phyloP scores from a whole-genome alignment of 306 rosid species.

The Prunus salicina region DNA sequence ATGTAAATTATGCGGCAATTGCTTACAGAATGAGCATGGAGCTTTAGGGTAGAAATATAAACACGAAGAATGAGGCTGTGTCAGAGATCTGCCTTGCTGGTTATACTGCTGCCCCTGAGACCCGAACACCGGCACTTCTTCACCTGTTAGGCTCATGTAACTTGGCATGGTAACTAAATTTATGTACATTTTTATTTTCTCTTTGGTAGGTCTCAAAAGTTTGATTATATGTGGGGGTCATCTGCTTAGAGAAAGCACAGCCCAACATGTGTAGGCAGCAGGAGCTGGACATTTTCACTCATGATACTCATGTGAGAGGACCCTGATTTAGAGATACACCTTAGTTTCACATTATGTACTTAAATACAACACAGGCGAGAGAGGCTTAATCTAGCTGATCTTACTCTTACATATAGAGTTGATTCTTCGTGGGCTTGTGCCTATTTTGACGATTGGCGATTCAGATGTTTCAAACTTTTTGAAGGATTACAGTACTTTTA shows the following conservation, averaged over 20 bases:
- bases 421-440: neutral
- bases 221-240: neutral
- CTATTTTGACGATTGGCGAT: neutral
- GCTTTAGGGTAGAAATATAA: conserved; percentile 32
- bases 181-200: neutral
- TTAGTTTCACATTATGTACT: conserved; percentile 2
- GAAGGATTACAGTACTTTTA: neutral
- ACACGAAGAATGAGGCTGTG: conserved; percentile 17
- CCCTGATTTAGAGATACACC: neutral
- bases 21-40: conserved; percentile 29
- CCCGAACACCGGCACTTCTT: neutral
- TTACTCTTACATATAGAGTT: neutral
- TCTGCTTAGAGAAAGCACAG: neutral
- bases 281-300: neutral
- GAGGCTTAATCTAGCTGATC: neutral
- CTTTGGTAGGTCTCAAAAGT: neutral
- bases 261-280: neutral
- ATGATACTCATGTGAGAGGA: neutral
- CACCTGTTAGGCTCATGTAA: conserved; percentile 10
- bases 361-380: neutral
- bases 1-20: conserved; percentile 35
- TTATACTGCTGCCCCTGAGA: neutral
- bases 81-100: conserved; percentile 4
- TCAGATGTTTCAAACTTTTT: too few relatives aligned
- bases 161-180: neutral